Percentiles rank a stretch among this genome's conserved stretches.
Evolutionary conservation across 2,329 filamentous ascomycete genomes (phyloP).

Genomic region (Clonostachys solani): DNA sequence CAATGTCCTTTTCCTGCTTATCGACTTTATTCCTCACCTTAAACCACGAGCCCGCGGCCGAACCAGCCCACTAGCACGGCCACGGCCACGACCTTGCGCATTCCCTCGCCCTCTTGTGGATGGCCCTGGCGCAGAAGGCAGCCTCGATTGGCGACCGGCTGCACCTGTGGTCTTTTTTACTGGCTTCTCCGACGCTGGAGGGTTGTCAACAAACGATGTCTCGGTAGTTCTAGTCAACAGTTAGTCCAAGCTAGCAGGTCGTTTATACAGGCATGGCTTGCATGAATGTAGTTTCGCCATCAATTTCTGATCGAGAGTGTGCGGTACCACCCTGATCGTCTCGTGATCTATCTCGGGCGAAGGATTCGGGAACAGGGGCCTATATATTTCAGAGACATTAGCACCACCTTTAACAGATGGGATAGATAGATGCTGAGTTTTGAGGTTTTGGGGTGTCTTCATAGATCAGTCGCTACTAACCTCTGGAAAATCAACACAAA

Average conservation of each 20-base stretch:
- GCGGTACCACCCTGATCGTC: constrained; percentile 35
- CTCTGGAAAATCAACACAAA: constrained; percentile 97
- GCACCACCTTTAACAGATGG: not conserved
- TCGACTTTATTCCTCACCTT: constrained; percentile 24
- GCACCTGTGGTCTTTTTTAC: constrained; percentile 39
- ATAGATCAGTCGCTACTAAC: constrained; percentile 34
- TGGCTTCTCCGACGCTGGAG: constrained; percentile 50
- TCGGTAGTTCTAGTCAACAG: constrained; percentile 69
- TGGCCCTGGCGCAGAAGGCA: constrained; percentile 38
- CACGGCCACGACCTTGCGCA: constrained; percentile 12
- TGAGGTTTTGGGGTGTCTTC: not conserved
- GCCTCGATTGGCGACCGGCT: constrained; percentile 37
- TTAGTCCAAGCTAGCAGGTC: constrained; percentile 9
- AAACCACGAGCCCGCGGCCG: constrained; percentile 40
- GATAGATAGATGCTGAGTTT: not conserved
- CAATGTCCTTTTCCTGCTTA: not conserved
- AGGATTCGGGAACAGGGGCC: constrained; percentile 82
- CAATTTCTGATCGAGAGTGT: constrained; percentile 27
- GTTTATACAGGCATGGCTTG: constrained; percentile 33
- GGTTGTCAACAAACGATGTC: constrained; percentile 86
- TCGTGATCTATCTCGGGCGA: constrained; percentile 59
- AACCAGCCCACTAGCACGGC: constrained; percentile 39
- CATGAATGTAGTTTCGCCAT: constrained; percentile 83
- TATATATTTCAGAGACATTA: constrained; percentile 23
- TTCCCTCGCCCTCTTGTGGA: constrained; percentile 17